Base-by-base conservation (phyloP, 805 yeast genomes). In the Candida oleophila region DNA sequence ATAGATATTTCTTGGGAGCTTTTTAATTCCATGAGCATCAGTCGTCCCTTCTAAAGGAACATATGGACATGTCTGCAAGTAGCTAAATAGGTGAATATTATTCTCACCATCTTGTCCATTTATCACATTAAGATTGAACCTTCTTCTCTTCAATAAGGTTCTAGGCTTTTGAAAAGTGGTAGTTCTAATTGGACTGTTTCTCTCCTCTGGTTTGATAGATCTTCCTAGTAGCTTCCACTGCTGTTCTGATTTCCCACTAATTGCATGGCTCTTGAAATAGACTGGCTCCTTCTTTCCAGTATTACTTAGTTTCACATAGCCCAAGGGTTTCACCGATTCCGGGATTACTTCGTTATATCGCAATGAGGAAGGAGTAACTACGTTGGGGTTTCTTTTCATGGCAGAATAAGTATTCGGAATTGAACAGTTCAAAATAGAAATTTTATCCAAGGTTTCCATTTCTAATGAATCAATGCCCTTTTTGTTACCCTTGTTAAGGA, bases 151-250 rank as follows among this genome's bases (percentile, higher is more conserved):
- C 34, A 51, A 34, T 4, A 60, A 48, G 1, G 70, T 59, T 33
- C 65, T 48, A 2, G 68, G 64, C 2, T 42, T 33, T 22, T 55
- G 38, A 1, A 56, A 50, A 3, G 21, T 50, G 1, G 62, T 54
- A 1, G 46, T 28, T 43, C 62, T 65, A 3, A 64, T 48, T 3
- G 60, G 62, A 0, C 38, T 41, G 1, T 41, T 48, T 1, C 50
- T 12, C 41, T 63, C 55, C 1, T 41, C 46, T 2, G 54, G 56
- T 32, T 46, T 50, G 7, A 66, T 51, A 12, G 69, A 65, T 32
- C 72, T 46, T 3, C 71, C 72, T 16, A 64, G 45, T 43, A 62
- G 57, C 46, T 64, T 67, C 72, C 72, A 67, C 42, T 65, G 70
- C 16, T 54, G 59, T 38, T 56, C 62, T 2, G 71, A 64, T 46